Percentiles rank a stretch among this genome's conserved stretches.
Evolutionary conservation across 148 eudicot genomes (phyloP).

Genomic region (Diospyros kaki): DNA sequence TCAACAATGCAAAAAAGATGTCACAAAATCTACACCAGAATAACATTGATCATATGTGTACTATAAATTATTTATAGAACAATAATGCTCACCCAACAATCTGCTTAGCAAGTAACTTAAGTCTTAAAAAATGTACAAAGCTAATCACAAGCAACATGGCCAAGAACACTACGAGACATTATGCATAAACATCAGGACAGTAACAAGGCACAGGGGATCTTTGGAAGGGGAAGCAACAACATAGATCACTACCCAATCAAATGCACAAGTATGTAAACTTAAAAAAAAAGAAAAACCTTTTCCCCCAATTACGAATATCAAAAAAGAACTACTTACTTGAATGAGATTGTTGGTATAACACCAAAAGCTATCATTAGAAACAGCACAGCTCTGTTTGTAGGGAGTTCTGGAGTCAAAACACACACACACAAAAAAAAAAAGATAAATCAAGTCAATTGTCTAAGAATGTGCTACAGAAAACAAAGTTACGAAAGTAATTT

Average conservation of each 20-base stretch:
- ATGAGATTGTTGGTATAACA: constrained; percentile 46
- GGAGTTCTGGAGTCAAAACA: constrained; percentile 29
- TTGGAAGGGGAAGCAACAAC: not conserved
- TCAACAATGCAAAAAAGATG: not conserved
- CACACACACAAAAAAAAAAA: not conserved
- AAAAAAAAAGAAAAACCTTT: too few species aligned
- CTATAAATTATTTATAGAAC: not conserved
- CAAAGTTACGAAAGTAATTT: not conserved
- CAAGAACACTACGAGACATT: not conserved
- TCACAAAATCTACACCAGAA: not conserved
- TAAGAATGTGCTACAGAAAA: not conserved
- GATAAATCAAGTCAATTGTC: constrained; percentile 1
- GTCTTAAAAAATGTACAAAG: not conserved
- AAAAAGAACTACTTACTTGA: constrained; percentile 35
- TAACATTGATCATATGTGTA: not conserved
- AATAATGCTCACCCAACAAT: not conserved
- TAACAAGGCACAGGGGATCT: not conserved
- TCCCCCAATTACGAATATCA: not conserved
- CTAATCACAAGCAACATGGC: not conserved
- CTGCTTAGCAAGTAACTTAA: too few species aligned
- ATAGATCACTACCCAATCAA: not conserved
- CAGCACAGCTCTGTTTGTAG: constrained; percentile 32
- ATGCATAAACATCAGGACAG: not conserved
- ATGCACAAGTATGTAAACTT: not conserved
- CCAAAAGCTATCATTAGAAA: constrained; percentile 43